phyloP scores from a whole-genome alignment of 345 rosid species.

The Citrus cavaleriei region DNA sequence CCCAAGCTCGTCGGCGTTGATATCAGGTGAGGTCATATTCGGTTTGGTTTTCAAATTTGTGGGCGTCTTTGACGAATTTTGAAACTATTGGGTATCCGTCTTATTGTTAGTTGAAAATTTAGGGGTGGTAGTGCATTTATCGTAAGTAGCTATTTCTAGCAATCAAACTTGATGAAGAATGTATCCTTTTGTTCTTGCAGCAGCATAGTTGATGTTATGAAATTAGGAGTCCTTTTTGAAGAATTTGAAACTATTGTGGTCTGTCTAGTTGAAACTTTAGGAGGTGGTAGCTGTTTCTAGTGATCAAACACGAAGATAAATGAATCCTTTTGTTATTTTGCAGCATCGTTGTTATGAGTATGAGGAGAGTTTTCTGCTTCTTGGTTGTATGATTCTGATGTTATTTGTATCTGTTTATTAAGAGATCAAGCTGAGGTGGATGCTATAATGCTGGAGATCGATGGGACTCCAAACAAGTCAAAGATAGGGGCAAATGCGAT shows the following conservation, averaged over 20 bases:
- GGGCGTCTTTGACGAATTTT: neutral
- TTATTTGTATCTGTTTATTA: slow-evolving; percentile 4
- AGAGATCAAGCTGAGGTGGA: slow-evolving; percentile 94
- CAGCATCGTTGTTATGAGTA: neutral
- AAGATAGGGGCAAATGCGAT: slow-evolving; percentile 90
- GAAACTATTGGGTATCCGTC: neutral
- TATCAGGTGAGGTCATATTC: slow-evolving; percentile 50
- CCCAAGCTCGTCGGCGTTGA: slow-evolving; percentile 89
- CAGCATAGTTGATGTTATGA: neutral
- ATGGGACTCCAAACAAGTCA: slow-evolving; percentile 89
- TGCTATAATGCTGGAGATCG: slow-evolving; percentile 81
- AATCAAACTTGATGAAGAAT: neutral
- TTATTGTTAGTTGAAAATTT: neutral
- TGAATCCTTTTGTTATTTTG: neutral
- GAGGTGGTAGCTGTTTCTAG: neutral
- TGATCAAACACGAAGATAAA: neutral
- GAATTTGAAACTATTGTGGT: neutral
- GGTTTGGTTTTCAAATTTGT: neutral
- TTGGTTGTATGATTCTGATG: slow-evolving; percentile 2
- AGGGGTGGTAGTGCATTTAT: neutral
- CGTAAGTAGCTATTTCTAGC: neutral
- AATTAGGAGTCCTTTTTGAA: neutral
- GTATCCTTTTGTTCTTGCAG: neutral
- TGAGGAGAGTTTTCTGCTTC: neutral
- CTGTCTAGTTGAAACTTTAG: neutral